These are phyloP conservation scores for Aspergillus ostianus DNA, from an alignment of 495 filamentous ascomycete species.

Conservation along the genomic window DNA sequence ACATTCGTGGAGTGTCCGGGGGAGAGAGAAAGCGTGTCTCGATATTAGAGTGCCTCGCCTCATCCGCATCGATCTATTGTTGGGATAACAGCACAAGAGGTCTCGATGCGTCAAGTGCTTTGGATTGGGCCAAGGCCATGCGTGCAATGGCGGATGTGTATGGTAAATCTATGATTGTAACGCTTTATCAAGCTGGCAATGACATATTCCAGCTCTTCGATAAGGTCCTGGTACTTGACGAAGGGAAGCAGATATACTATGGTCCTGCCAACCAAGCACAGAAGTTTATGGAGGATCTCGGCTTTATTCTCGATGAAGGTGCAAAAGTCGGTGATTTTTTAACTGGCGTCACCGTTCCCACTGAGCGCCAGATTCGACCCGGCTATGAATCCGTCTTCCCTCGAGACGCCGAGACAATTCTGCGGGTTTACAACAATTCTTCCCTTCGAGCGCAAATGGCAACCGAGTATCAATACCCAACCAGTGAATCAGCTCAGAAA, in stretches of 20 bases:
- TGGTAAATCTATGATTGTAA: constrained; percentile 46
- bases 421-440: background rate
- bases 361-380: background rate
- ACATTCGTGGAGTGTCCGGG: constrained; percentile 76
- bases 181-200: constrained; percentile 62
- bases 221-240: constrained; percentile 65
- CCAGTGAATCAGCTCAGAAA: constrained; percentile 37
- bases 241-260: constrained; percentile 41
- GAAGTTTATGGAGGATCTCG: constrained; percentile 1
- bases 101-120: constrained; percentile 58
- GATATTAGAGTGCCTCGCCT: constrained; percentile 63
- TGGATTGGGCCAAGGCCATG: constrained; percentile 49
- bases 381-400: background rate
- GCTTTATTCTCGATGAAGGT: background rate
- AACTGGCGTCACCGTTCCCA: constrained; percentile 1
- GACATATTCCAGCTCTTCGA: constrained; percentile 62
- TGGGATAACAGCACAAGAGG: constrained; percentile 64
- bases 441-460: background rate
- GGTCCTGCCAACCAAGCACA: background rate
- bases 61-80: constrained; percentile 57
- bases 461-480: constrained; percentile 35
- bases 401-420: background rate
- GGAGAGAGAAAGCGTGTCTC: constrained; percentile 75
- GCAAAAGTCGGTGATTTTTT: constrained; percentile 1
- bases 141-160: constrained; percentile 46